These are phyloP conservation scores for Jamesozyma piceae DNA, from an alignment of 805 yeast genomes.

Conservation along the genomic window DNA sequence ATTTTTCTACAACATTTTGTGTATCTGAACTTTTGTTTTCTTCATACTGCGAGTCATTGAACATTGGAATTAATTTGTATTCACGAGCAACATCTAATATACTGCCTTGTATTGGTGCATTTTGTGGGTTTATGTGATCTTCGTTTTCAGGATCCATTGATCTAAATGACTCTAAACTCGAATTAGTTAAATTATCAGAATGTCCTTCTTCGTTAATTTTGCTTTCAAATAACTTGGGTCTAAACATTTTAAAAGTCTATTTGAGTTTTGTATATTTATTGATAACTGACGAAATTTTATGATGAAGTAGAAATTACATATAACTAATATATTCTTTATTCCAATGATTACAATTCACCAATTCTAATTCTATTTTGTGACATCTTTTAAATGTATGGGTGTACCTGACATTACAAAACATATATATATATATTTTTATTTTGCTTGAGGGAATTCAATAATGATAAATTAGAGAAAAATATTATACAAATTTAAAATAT, in stretches of 20 bases:
- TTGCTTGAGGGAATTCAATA: background rate
- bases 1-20: background rate
- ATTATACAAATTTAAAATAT: too few relatives aligned
- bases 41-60: background rate
- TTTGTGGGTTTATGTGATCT: background rate
- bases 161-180: slow-evolving; percentile 4
- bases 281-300: too few relatives aligned
- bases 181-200: background rate
- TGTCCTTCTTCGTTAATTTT: background rate
- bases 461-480: background rate
- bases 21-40: background rate
- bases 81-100: background rate
- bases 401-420: background rate
- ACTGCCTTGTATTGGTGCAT: background rate
- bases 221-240: too few relatives aligned
- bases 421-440: too few relatives aligned
- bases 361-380: background rate
- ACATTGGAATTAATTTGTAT: background rate
- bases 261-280: too few relatives aligned
- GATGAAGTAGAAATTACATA: too few relatives aligned
- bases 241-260: too few relatives aligned
- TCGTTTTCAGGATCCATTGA: slow-evolving; percentile 3
- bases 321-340: too few relatives aligned
- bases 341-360: too few relatives aligned
- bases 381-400: background rate